Conservation (phyloP, 768 basidiomycete genomes). For the Serendipita sp. region DNA sequence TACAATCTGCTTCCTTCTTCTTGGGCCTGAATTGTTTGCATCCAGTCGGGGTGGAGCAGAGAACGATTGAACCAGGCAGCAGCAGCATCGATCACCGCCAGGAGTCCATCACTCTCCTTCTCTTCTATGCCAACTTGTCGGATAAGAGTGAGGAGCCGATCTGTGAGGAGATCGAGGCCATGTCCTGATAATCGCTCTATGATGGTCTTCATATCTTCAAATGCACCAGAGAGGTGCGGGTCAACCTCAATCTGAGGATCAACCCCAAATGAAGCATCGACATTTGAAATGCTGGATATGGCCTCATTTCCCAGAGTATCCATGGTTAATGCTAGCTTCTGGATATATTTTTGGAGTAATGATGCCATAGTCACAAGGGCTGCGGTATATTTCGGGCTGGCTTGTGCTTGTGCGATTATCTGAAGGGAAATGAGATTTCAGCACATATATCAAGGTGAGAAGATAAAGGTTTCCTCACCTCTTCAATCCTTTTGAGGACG, state of each 20-base stretch:
- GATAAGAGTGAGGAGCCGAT: neutral
- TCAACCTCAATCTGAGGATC: neutral
- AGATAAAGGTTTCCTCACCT: constrained; percentile 10
- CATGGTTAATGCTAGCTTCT: neutral
- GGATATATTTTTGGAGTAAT: neutral
- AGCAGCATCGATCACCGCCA: neutral
- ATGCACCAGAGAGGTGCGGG: neutral
- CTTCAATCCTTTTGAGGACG: constrained; percentile 12
- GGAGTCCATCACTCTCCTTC: neutral
- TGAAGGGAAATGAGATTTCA: neutral
- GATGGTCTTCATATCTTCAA: neutral
- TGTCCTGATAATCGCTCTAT: neutral
- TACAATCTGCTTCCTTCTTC: neutral
- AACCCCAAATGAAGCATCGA: neutral
- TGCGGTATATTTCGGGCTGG: constrained; percentile 10
- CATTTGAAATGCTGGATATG: neutral
- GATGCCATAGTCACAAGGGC: constrained; percentile 8
- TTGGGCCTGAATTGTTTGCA: neutral
- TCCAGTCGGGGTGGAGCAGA: neutral
- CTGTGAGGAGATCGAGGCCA: constrained; percentile 1
- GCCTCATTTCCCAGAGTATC: neutral
- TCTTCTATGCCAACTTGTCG: neutral
- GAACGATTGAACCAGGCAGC: neutral
- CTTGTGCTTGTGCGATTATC: constrained; percentile 11
- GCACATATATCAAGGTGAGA: neutral